A percentile compares a stretch with the other conserved stretches of the same genome.
These are phyloP conservation scores for Hygrocybe punicea DNA, from an alignment of 768 basidiomycete species.

Conservation along the genomic window DNA sequence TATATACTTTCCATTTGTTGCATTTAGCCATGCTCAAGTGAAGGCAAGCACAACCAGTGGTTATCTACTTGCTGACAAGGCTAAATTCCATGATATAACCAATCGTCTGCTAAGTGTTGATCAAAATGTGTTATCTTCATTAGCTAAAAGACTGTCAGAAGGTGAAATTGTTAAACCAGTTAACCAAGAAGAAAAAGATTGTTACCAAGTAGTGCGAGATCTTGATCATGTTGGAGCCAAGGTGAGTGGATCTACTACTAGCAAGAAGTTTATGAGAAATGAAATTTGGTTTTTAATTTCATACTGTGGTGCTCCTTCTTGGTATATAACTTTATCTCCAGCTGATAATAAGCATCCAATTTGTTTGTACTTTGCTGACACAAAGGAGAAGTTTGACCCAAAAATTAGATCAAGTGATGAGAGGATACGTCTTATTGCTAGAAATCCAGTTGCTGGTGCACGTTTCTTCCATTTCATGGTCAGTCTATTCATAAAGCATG, in stretches of 20 bases:
- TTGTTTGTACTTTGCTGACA: constrained; percentile 29
- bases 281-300: constrained; percentile 18
- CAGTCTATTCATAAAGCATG: constrained; percentile 21
- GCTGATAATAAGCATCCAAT: constrained; percentile 13
- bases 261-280: constrained; percentile 19
- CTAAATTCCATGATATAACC: constrained; percentile 25
- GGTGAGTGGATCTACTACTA: constrained; percentile 26
- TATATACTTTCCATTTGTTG: constrained; percentile 33
- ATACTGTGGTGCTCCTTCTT: constrained; percentile 20
- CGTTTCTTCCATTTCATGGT: constrained; percentile 27
- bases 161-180: constrained; percentile 24
- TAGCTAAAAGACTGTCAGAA: constrained; percentile 19
- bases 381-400: constrained; percentile 14
- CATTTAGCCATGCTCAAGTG: constrained; percentile 42
- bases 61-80: constrained; percentile 25
- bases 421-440: constrained; percentile 20
- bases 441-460: constrained; percentile 15
- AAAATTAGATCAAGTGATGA: constrained; percentile 8
- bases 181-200: constrained; percentile 32
- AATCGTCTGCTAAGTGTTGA: constrained; percentile 22
- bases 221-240: constrained; percentile 35
- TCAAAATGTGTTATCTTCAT: constrained; percentile 13
- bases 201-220: constrained; percentile 32
- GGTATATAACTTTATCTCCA: constrained; percentile 12
- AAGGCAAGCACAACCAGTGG: constrained; percentile 25